phyloP scores from a whole-genome alignment of 2,329 filamentous ascomycete genomes.

The Aspergillus nomiae region DNA sequence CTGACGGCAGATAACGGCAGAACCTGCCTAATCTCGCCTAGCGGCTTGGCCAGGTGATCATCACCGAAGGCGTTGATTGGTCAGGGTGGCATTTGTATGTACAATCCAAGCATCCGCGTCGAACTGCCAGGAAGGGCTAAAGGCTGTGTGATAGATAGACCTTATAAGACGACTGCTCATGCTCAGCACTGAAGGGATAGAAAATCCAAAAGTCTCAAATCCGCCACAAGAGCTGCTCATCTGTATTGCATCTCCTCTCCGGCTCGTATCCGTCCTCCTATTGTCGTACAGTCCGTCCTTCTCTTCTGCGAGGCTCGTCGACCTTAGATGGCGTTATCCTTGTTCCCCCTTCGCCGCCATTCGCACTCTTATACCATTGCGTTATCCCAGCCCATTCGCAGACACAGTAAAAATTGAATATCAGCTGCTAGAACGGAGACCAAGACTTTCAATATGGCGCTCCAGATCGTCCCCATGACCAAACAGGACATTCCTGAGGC shows the following conservation, averaged over 20 bases:
- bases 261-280: not conserved
- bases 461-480: constrained; percentile 59
- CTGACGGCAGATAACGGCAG: constrained; percentile 1
- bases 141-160: not conserved
- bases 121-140: constrained; percentile 7
- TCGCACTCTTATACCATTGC: constrained; percentile 37
- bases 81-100: not conserved
- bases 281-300: not conserved
- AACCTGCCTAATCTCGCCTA: constrained; percentile 4
- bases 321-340: constrained; percentile 36
- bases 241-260: not conserved
- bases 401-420: constrained; percentile 33
- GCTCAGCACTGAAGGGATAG: too few relatives aligned
- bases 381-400: constrained; percentile 33
- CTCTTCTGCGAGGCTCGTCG: not conserved
- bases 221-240: not conserved
- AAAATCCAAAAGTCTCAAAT: not conserved
- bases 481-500: constrained; percentile 64
- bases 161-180: not conserved
- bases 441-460: constrained; percentile 43
- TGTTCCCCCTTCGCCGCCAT: constrained; percentile 32
- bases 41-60: not conserved
- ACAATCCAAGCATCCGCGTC: not conserved
- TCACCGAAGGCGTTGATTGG: not conserved
- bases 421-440: constrained; percentile 14